A percentile compares a stretch with the other conserved stretches of the same genome.
phyloP scores from a whole-genome alignment of 1,284 basidiomycete species.

The Peniophora sp. region DNA sequence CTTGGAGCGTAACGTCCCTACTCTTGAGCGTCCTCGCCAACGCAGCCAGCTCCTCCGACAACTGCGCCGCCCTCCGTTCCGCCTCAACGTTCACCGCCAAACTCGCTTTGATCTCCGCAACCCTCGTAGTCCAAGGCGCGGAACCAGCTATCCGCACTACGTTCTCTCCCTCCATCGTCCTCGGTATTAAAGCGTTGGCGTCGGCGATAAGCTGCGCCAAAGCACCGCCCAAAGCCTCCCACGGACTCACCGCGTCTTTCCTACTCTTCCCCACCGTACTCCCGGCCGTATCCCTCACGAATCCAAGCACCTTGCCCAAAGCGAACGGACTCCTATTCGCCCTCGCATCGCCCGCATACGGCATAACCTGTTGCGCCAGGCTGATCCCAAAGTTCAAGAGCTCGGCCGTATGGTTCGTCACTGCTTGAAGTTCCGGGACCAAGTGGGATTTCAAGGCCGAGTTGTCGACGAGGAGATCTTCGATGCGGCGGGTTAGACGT shows the following conservation, averaged over 20 bases:
- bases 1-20: slow-evolving; percentile 87
- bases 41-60: slow-evolving; percentile 86
- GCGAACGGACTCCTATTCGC: slow-evolving; percentile 72
- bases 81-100: slow-evolving; percentile 87
- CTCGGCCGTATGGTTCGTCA: slow-evolving; percentile 70
- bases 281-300: slow-evolving; percentile 66
- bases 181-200: slow-evolving; percentile 59
- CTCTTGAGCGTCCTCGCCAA: slow-evolving; percentile 77
- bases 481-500: slow-evolving; percentile 75
- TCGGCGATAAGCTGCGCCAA: slow-evolving; percentile 67
- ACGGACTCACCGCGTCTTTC: slow-evolving; percentile 57
- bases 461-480: slow-evolving; percentile 69
- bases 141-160: slow-evolving; percentile 68
- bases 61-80: slow-evolving; percentile 77
- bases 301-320: slow-evolving; percentile 59
- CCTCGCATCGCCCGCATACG: slow-evolving; percentile 71
- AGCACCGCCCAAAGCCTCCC: slow-evolving; percentile 70
- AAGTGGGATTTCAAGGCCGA: slow-evolving; percentile 66
- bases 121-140: slow-evolving; percentile 85
- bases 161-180: slow-evolving; percentile 71
- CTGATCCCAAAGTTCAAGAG: slow-evolving; percentile 87
- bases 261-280: slow-evolving; percentile 65
- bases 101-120: slow-evolving; percentile 79
- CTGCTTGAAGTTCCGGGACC: slow-evolving; percentile 61
- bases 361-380: slow-evolving; percentile 83